Evolutionary conservation across 169 alveolate genomes (phyloP).

Genomic region (Plasmodium chabaudi): DNA sequence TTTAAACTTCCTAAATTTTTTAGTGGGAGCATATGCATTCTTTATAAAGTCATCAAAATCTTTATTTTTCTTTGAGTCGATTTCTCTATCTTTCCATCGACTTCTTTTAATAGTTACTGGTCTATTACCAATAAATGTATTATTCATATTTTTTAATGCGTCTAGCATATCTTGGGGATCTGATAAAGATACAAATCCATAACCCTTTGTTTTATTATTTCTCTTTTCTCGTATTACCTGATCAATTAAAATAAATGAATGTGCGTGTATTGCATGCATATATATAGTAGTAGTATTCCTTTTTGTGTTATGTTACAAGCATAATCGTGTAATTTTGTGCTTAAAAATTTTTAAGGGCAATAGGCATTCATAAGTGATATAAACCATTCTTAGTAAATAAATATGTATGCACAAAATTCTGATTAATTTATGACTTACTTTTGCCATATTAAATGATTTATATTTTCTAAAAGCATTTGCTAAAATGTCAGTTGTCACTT

Average conservation of each 20-base stretch:
- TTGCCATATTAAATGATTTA: slow-evolving; percentile 93
- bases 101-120: slow-evolving; percentile 94
- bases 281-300: too few species aligned
- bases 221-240: slow-evolving; percentile 96
- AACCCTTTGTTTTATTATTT: slow-evolving; percentile 97
- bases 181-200: slow-evolving; percentile 94
- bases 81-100: slow-evolving; percentile 94
- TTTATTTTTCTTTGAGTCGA: slow-evolving; percentile 86
- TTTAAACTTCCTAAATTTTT: slow-evolving; percentile 84
- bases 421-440: slow-evolving; percentile 45
- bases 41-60: slow-evolving; percentile 78
- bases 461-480: slow-evolving; percentile 97
- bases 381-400: too few species aligned
- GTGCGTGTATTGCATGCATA: too few species aligned
- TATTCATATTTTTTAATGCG: slow-evolving; percentile 96
- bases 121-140: slow-evolving; percentile 95
- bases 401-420: not conserved
- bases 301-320: too few species aligned
- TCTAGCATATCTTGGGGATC: slow-evolving; percentile 94
- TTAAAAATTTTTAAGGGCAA: too few species aligned
- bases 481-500: slow-evolving; percentile 97
- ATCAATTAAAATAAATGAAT: slow-evolving; percentile 12
- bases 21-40: slow-evolving; percentile 78
- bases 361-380: too few species aligned
- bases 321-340: too few species aligned